Evolutionary conservation across 805 yeast genomes (phyloP).

Genomic region (Starmerella stellata): DNA sequence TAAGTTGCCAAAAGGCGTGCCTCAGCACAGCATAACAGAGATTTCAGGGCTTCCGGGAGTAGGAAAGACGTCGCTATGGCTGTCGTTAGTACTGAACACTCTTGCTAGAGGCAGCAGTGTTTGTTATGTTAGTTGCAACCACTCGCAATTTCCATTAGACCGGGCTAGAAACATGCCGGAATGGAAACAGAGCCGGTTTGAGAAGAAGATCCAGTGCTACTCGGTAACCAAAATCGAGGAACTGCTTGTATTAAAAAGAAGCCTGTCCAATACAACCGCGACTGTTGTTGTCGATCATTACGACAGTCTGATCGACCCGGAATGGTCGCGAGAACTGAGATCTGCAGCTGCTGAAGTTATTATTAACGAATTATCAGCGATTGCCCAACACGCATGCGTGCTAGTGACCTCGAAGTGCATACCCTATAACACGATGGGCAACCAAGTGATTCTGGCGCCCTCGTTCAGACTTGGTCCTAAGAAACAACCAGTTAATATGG

Average conservation of each 20-base stretch:
- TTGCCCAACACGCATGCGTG: constrained; percentile 2
- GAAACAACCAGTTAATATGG: background rate
- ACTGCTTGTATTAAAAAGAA: constrained; percentile 11
- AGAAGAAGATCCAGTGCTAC: constrained; percentile 3
- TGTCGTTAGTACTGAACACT: constrained; percentile 13
- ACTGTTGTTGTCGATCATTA: constrained; percentile 16
- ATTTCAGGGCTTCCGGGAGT: constrained; percentile 20
- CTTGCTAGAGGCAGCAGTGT: constrained; percentile 15
- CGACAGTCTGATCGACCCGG: constrained; percentile 6
- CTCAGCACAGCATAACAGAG: constrained; percentile 12
- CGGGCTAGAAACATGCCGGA: constrained; percentile 11
- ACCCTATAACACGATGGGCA: constrained; percentile 1
- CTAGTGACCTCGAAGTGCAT: constrained; percentile 6
- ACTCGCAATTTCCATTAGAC: constrained; percentile 13
- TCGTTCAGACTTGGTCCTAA: background rate
- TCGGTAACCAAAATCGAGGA: constrained; percentile 8
- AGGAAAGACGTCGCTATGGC: constrained; percentile 18
- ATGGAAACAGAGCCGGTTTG: constrained; percentile 5
- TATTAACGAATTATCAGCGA: background rate
- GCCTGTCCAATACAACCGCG: constrained; percentile 14
- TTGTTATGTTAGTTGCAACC: constrained; percentile 15
- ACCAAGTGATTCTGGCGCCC: constrained; percentile 3
- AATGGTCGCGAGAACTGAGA: constrained; percentile 1
- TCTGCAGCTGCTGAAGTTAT: constrained; percentile 2
- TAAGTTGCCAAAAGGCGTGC: constrained; percentile 10